Evolutionary conservation across 2,329 filamentous ascomycete genomes (phyloP).

Genomic region (Sporothrix mexicana): DNA sequence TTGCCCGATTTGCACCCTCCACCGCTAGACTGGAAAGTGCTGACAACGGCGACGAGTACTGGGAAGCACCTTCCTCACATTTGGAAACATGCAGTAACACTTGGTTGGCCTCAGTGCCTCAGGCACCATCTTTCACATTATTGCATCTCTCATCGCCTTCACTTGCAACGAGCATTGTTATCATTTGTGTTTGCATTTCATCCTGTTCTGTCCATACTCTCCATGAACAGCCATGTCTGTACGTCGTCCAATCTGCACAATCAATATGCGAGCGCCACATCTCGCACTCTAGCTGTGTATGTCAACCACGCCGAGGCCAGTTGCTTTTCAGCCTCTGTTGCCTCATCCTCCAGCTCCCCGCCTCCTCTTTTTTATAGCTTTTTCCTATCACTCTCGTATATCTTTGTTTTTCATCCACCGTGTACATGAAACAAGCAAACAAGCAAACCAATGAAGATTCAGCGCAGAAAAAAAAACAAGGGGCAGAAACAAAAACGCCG

Average conservation of each 20-base stretch:
- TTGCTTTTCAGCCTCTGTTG: no score
- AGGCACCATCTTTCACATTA: no score
- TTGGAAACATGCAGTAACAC: no score
- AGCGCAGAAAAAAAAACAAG: not conserved
- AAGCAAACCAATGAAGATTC: not conserved
- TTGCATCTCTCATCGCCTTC: no score
- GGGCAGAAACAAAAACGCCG: no score
- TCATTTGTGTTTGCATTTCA: not conserved
- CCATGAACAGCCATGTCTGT: not conserved
- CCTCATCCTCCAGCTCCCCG: not conserved
- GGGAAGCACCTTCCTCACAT: not conserved
- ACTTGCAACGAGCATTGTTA: no score
- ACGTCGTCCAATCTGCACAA: not conserved
- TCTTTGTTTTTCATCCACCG: not conserved
- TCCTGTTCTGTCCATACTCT: not conserved
- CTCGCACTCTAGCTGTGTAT: not conserved
- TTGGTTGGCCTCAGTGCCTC: no score
- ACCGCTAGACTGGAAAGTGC: not conserved
- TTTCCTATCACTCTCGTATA: conserved; percentile 20
- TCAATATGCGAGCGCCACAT: not conserved
- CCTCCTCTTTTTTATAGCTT: conserved; percentile 1
- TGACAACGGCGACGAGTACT: not conserved
- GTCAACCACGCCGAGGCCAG: not conserved
- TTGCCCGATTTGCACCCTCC: not conserved
- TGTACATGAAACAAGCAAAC: conserved; percentile 6